Base-by-base conservation (phyloP, 164 flowering plant species). In the Aristolochia contorta region DNA sequence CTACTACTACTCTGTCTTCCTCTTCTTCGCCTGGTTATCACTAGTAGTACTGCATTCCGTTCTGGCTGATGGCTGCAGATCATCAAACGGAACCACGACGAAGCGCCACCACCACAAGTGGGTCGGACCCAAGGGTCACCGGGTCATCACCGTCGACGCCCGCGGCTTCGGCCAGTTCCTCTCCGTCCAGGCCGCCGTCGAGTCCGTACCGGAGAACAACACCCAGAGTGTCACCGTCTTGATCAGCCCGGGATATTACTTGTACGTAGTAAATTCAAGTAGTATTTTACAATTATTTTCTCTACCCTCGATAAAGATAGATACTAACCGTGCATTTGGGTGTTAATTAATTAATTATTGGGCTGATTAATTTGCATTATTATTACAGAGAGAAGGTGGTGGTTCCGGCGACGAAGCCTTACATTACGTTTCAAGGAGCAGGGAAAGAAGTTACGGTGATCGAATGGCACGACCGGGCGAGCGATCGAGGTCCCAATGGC, bases 381-480 rank as follows among this genome's bases (percentile, higher is more conserved):
- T 27, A 27, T 27, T 37, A 75, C 80, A 91, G 98, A 48, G 98
- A 93, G 80, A 93, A 93, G 67, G 98, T 93, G 58, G 76, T 77
- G 75, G 84, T 93, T 49, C 92, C 94, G 22, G 89, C 66, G 67
- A 61, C 81, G 2, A 93, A 90, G 53, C 92, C 96, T 0, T 90
- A 79, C 81, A 80, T 93, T 4, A 90, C 98, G 47, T 80, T 93
- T 49, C 73, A 82, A 75, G 98, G 98, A 0, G 94, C 66, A 1
- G 98, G 98, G 41, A 82, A 77, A 47, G 86, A 87, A 0, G 61
- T 47, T 60, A 89, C 94, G 47, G 80, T 88, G 74, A 86, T 90
- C 0, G 87, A 90, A 58, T 93, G 98, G 98, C 96, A 86, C 46
- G 96, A 93, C 63, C 67, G 97, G 22, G 98, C 94, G 0, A 16